phyloP scores from a whole-genome alignment of 176 grass and related monocot species.

The Carex kokanica region DNA sequence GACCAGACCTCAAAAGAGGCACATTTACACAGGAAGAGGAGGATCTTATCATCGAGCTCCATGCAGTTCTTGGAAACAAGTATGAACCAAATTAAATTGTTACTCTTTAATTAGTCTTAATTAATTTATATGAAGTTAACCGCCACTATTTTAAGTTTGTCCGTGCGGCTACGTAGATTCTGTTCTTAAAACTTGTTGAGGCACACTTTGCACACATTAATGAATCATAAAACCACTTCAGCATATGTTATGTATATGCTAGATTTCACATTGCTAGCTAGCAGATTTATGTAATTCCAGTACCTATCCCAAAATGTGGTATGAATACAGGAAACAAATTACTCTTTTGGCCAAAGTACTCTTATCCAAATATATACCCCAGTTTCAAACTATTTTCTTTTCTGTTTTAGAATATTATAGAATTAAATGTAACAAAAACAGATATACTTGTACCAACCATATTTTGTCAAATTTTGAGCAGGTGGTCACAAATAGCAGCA shows the following conservation, averaged over 20 bases:
- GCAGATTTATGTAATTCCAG: background rate
- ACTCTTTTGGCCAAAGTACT: background rate
- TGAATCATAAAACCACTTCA: background rate
- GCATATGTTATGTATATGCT: background rate
- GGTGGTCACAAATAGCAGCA: slow-evolving; percentile 73
- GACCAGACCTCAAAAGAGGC: slow-evolving; percentile 74
- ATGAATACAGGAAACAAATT: background rate
- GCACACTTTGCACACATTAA: background rate
- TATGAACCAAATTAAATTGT: slow-evolving; percentile 18
- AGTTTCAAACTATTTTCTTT: background rate
- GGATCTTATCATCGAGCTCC: slow-evolving; percentile 64
- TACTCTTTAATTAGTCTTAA: background rate
- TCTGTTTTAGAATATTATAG: background rate
- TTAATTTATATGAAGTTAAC: background rate
- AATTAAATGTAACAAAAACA: background rate
- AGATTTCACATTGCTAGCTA: background rate
- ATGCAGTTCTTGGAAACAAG: slow-evolving; percentile 80
- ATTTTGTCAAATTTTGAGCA: slow-evolving; percentile 8
- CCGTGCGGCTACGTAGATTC: background rate
- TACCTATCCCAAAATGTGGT: background rate
- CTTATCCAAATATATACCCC: slow-evolving; percentile 1
- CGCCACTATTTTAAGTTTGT: background rate
- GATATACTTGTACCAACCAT: background rate
- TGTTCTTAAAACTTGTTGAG: background rate
- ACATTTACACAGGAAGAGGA: slow-evolving; percentile 77